Evolutionary conservation across 805 yeast species (phyloP).

Genomic region (Debaryomyces tyrocola): DNA sequence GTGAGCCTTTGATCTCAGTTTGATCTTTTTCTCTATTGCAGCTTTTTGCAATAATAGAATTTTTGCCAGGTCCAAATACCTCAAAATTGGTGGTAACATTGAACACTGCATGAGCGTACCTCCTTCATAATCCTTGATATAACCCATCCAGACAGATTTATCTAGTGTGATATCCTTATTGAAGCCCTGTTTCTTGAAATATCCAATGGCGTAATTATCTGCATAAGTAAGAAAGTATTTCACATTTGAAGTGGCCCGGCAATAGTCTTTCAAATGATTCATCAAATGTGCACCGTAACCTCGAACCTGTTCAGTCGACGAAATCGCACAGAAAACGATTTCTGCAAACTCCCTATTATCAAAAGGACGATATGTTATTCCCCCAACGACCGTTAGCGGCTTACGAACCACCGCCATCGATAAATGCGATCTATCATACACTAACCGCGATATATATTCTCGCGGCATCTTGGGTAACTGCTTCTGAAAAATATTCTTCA

Average conservation of each 20-base stretch:
- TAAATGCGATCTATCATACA: constrained; percentile 89
- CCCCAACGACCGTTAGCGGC: constrained; percentile 95
- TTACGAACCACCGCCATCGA: constrained; percentile 95
- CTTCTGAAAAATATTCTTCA: constrained; percentile 93
- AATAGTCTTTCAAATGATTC: constrained; percentile 97
- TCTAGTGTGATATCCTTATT: constrained; percentile 91
- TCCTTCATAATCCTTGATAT: constrained; percentile 97
- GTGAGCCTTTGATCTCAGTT: constrained; percentile 75
- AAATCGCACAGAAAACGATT: constrained; percentile 96
- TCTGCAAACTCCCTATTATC: constrained; percentile 91
- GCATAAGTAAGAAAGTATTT: constrained; percentile 92
- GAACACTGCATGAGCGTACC: constrained; percentile 98
- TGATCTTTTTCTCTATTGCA: constrained; percentile 81
- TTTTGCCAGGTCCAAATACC: constrained; percentile 87
- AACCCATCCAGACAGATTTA: constrained; percentile 93
- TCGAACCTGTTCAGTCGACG: constrained; percentile 95
- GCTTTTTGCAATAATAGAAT: constrained; percentile 87
- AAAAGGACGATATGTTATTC: constrained; percentile 94
- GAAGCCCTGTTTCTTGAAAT: constrained; percentile 97
- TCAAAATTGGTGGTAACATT: constrained; percentile 77
- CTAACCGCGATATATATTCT: constrained; percentile 91
- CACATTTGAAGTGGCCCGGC: constrained; percentile 80
- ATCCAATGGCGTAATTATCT: constrained; percentile 98
- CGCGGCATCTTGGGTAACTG: constrained; percentile 99
- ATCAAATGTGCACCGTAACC: constrained; percentile 98